These are phyloP conservation scores for Nowakowskiella sp. DNA, from an alignment of 192 early-diverging fungal species.

Conservation along the genomic window DNA sequence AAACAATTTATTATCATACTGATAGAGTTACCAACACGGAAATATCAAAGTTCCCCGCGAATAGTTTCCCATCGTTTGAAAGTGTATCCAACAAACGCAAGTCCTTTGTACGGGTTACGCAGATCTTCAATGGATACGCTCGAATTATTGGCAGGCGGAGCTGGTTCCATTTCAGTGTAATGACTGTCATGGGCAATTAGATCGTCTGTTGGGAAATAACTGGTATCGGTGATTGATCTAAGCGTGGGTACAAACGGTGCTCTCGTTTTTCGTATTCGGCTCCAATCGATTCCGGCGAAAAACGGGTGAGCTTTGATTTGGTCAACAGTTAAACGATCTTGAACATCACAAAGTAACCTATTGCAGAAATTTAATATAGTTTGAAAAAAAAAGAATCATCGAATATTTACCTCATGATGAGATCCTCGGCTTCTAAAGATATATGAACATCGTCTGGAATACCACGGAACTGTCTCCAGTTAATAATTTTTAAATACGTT, in stretches of 20 bases:
- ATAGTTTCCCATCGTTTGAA: conserved; percentile 78
- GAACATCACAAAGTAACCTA: conserved; percentile 70
- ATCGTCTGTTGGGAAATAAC: conserved; percentile 83
- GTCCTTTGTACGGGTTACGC: conserved; percentile 66
- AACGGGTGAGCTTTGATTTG: conserved; percentile 81
- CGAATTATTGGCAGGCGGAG: too few species aligned
- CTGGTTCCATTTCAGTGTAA: too few species aligned
- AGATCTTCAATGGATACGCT: conserved; percentile 17
- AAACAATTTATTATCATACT: not conserved
- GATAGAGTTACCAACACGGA: not conserved
- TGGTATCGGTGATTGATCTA: conserved; percentile 75
- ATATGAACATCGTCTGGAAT: conserved; percentile 80
- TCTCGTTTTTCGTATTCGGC: conserved; percentile 54
- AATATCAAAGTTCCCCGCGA: conserved; percentile 42
- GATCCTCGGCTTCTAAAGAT: conserved; percentile 67
- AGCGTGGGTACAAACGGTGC: conserved; percentile 72
- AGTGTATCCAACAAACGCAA: conserved; percentile 99
- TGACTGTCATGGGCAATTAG: conserved; percentile 33
- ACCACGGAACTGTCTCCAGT: conserved; percentile 69
- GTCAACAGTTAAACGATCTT: conserved; percentile 64
- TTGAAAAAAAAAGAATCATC: not conserved
- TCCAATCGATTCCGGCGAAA: conserved; percentile 74
- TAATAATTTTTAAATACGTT: conserved; percentile 83
- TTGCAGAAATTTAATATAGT: not conserved
- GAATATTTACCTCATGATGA: conserved; percentile 55